Evolutionary conservation across 495 filamentous ascomycete genomes (phyloP).

Genomic region (Penicillium mononematosum): DNA sequence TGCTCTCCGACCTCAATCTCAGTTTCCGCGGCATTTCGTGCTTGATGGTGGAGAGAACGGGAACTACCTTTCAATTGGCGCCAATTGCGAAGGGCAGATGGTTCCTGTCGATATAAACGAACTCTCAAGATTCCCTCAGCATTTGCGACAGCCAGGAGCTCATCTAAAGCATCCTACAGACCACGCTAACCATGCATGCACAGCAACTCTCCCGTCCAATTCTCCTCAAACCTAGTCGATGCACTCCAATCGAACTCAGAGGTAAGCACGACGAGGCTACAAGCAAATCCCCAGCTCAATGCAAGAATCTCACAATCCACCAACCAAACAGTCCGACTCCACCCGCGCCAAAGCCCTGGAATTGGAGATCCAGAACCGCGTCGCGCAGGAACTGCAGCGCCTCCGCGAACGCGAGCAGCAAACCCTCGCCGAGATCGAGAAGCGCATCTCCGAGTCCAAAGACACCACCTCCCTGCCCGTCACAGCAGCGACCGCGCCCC

Average conservation of each 20-base stretch:
- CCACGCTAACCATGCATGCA: conserved; percentile 9
- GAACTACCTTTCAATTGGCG: conserved; percentile 13
- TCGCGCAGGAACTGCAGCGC: conserved; percentile 76
- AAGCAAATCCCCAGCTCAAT: conserved; percentile 10
- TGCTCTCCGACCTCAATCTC: conserved; percentile 6
- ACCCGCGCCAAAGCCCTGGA: conserved; percentile 81
- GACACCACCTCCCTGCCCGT: conserved; percentile 33
- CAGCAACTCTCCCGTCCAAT: conserved; percentile 80
- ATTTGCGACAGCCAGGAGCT: not conserved
- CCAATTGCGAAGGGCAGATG: conserved; percentile 15
- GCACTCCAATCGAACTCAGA: conserved; percentile 79
- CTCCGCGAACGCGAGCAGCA: conserved; percentile 63
- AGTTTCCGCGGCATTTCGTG: conserved; percentile 7
- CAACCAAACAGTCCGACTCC: conserved; percentile 67
- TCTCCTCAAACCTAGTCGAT: conserved; percentile 81
- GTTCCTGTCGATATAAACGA: not conserved
- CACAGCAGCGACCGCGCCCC: conserved; percentile 30
- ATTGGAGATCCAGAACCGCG: conserved; percentile 84
- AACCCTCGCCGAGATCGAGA: conserved; percentile 55
- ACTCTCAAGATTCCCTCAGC: not conserved
- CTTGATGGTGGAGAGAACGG: conserved; percentile 16
- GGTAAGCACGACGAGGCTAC: conserved; percentile 50
- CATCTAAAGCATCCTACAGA: not conserved
- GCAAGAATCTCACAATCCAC: conserved; percentile 17
- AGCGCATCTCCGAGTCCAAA: conserved; percentile 50